Percentiles rank a stretch among this genome's conserved stretches.
Evolutionary conservation across 768 basidiomycete genomes (phyloP).

Genomic region (Auricularia sp.): DNA sequence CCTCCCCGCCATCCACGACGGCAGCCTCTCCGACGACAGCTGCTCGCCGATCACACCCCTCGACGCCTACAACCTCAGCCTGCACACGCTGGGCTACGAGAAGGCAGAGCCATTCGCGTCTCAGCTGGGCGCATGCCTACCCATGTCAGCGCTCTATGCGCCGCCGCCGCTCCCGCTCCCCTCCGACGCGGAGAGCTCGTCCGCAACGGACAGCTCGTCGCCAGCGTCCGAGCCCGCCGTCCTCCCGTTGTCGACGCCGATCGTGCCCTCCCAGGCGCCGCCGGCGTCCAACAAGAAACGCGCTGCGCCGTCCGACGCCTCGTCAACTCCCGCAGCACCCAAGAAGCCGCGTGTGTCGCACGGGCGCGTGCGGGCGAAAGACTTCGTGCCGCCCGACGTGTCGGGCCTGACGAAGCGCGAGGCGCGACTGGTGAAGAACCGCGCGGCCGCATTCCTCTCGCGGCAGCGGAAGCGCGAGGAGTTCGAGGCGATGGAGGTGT

Average conservation of each 20-base stretch:
- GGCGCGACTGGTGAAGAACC: constrained; percentile 22
- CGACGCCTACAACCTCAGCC: not conserved
- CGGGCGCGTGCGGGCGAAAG: constrained; percentile 12
- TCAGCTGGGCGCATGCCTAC: not conserved
- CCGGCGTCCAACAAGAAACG: not conserved
- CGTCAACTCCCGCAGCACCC: not conserved
- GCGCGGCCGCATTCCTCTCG: constrained; percentile 20
- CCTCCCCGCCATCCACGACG: not conserved
- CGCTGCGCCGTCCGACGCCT: not conserved
- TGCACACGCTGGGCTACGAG: not conserved
- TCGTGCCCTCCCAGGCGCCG: not conserved
- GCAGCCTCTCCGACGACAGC: not conserved
- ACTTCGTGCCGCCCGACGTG: constrained; percentile 20
- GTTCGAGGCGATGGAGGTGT: constrained; percentile 19
- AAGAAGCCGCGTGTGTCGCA: not conserved
- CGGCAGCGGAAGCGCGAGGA: constrained; percentile 21
- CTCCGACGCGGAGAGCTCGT: not conserved
- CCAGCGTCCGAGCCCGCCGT: not conserved
- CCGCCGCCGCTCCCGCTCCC: not conserved
- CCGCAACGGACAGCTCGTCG: not conserved
- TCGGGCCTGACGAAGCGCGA: constrained; percentile 20
- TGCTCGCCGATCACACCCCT: not conserved
- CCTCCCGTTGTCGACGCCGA: not conserved
- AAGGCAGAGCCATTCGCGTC: not conserved
- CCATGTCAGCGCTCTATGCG: not conserved